A percentile compares a stretch with the other conserved stretches of the same genome.
phyloP scores from a whole-genome alignment of 345 rosid genomes.

The Eucalyptus decipiens region DNA sequence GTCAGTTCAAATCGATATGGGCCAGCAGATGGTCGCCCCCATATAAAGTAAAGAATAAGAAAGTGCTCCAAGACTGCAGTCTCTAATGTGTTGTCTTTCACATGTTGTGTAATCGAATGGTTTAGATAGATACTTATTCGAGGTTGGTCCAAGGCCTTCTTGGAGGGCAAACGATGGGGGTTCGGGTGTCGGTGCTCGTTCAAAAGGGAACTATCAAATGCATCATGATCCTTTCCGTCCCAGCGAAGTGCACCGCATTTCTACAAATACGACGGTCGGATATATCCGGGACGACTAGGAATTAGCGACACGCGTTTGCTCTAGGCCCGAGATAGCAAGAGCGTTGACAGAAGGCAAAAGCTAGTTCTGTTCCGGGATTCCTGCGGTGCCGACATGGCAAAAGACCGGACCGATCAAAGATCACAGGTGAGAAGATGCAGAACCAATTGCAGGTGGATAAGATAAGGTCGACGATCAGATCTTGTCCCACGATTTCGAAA shows the following conservation, averaged over 20 bases:
- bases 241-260: not conserved
- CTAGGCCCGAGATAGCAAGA: not conserved
- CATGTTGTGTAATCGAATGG: not conserved
- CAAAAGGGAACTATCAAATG: not conserved
- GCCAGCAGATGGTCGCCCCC: not conserved
- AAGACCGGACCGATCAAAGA: not conserved
- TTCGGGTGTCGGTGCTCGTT: not conserved
- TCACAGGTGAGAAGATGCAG: not conserved
- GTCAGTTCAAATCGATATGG: not conserved
- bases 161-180: not conserved
- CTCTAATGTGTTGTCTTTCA: not conserved
- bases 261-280: not conserved
- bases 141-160: not conserved
- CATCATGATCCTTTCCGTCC: not conserved
- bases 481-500: not conserved
- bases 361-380: not conserved
- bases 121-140: not conserved
- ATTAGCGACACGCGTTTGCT: not conserved
- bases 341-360: not conserved
- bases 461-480: not conserved
- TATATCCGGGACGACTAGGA: not conserved
- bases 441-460: not conserved
- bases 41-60: not conserved
- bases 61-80: not conserved
- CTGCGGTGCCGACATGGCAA: not conserved